These are phyloP conservation scores for Byssothecium circinans DNA, from an alignment of 2,329 filamentous ascomycete genomes.

Conservation along the genomic window DNA sequence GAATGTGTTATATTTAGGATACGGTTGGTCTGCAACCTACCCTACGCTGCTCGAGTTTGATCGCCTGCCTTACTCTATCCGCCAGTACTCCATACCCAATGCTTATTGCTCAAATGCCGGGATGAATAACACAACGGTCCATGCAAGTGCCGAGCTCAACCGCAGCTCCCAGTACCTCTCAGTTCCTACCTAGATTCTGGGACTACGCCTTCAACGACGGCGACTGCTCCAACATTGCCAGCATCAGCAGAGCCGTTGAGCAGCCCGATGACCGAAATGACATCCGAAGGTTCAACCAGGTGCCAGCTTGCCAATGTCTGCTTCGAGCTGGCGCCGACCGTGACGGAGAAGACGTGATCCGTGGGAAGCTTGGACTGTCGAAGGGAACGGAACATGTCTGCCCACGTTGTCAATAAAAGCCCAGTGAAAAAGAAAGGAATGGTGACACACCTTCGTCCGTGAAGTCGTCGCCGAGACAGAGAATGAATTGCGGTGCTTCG, in stretches of 20 bases:
- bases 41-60: background rate
- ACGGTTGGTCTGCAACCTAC: too few species aligned
- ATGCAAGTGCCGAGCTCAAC: background rate
- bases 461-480: conserved; percentile 93
- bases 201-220: conserved; percentile 43
- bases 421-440: background rate
- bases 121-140: too few species aligned
- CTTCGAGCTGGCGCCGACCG: conserved; percentile 88
- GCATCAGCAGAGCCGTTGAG: conserved; percentile 55
- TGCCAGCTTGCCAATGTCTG: conserved; percentile 90
- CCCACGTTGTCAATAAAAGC: conserved; percentile 11
- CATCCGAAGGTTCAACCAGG: conserved; percentile 82
- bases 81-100: conserved; percentile 14
- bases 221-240: conserved; percentile 45
- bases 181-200: conserved; percentile 36
- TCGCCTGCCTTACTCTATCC: conserved; percentile 6
- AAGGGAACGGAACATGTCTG: conserved; percentile 83
- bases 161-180: conserved; percentile 3
- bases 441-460: conserved; percentile 81
- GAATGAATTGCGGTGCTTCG: conserved; percentile 72
- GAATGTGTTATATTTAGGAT: too few species aligned
- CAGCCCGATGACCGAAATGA: conserved; percentile 67
- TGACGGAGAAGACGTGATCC: conserved; percentile 83
- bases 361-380: conserved; percentile 57
- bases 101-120: conserved; percentile 13